Conservation (phyloP, 208 protist genomes). For the Leishmania tropica region DNA sequence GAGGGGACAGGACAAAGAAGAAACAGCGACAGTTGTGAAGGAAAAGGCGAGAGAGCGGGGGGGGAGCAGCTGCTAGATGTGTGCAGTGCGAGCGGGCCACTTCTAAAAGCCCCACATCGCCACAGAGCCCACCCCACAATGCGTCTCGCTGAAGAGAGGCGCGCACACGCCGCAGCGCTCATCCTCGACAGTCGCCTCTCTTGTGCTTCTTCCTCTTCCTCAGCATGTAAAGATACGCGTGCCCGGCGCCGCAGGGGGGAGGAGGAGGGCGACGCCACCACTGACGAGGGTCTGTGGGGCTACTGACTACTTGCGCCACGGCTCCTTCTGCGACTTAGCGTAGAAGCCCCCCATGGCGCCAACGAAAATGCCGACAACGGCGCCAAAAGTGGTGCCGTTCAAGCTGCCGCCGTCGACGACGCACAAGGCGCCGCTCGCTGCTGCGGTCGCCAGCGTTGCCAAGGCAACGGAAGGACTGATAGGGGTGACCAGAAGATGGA, state of each 20-base stretch:
- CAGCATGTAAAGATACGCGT: not conserved
- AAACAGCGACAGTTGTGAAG: not conserved
- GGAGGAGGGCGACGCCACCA: not conserved
- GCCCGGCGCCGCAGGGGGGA: not conserved
- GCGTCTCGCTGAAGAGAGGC: not conserved
- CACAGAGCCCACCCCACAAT: not conserved
- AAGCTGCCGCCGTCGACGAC: conserved; percentile 81
- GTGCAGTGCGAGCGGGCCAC: not conserved
- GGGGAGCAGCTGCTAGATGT: not conserved
- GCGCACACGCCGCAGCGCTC: not conserved
- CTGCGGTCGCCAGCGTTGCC: conserved; percentile 68
- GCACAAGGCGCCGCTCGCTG: conserved; percentile 65
- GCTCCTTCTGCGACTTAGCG: conserved; percentile 87
- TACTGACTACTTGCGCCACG: conserved; percentile 78
- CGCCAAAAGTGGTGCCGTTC: conserved; percentile 78
- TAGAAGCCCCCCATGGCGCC: conserved; percentile 87
- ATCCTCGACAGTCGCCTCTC: not conserved
- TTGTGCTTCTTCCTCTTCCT: not conserved
- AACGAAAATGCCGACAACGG: conserved; percentile 76
- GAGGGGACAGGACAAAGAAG: not conserved
- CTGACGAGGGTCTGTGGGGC: not conserved
- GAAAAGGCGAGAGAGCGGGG: not conserved
- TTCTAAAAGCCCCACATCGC: not conserved
- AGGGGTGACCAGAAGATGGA: conserved; percentile 87
- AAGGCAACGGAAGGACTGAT: conserved; percentile 57